A percentile compares a stretch with the other conserved stretches of the same genome.
Conservation (phyloP, 2,329 filamentous ascomycete species). For the Sarocladium oryzae region DNA sequence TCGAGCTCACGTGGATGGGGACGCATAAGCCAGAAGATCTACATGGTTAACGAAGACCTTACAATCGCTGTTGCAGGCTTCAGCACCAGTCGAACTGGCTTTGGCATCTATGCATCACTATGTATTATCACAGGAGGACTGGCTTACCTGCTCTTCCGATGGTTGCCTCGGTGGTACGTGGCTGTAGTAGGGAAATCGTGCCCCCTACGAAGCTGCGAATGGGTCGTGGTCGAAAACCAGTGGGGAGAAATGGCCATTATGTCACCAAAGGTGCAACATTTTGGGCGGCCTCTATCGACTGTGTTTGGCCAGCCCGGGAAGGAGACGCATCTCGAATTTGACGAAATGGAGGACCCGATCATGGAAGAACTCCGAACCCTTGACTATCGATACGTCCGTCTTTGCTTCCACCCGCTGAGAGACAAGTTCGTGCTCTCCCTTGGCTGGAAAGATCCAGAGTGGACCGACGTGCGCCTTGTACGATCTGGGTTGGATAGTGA, state of each 20-base stretch:
- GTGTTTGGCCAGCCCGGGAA: slow-evolving; percentile 65
- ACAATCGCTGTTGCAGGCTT: slow-evolving; percentile 93
- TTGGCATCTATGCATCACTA: slow-evolving; percentile 59
- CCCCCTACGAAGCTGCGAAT: slow-evolving; percentile 68
- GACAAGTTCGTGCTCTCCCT: slow-evolving; percentile 84
- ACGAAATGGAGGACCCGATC: slow-evolving; percentile 65
- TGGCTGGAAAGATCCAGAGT: slow-evolving; percentile 90
- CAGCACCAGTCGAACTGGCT: slow-evolving; percentile 66
- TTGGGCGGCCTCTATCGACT: slow-evolving; percentile 50
- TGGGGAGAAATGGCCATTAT: slow-evolving; percentile 90
- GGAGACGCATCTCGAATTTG: slow-evolving; percentile 43
- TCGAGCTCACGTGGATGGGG: slow-evolving; percentile 56
- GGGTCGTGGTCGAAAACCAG: slow-evolving; percentile 96
- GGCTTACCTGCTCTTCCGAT: slow-evolving; percentile 78
- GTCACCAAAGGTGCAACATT: slow-evolving; percentile 49
- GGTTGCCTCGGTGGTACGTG: slow-evolving; percentile 85
- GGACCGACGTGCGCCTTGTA: slow-evolving; percentile 71
- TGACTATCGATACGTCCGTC: slow-evolving; percentile 90
- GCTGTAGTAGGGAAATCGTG: slow-evolving; percentile 63
- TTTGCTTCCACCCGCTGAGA: slow-evolving; percentile 82
- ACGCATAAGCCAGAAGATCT: slow-evolving; percentile 79
- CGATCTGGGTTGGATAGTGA: slow-evolving; percentile 80
- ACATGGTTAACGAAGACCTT: slow-evolving; percentile 88
- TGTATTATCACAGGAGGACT: slow-evolving; percentile 70
- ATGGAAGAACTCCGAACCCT: slow-evolving; percentile 69